Evolutionary conservation across 1,284 basidiomycete genomes (phyloP), one percentile per base, ranked within the genome.

Genomic region (Fereydounia khargensis): DNA sequence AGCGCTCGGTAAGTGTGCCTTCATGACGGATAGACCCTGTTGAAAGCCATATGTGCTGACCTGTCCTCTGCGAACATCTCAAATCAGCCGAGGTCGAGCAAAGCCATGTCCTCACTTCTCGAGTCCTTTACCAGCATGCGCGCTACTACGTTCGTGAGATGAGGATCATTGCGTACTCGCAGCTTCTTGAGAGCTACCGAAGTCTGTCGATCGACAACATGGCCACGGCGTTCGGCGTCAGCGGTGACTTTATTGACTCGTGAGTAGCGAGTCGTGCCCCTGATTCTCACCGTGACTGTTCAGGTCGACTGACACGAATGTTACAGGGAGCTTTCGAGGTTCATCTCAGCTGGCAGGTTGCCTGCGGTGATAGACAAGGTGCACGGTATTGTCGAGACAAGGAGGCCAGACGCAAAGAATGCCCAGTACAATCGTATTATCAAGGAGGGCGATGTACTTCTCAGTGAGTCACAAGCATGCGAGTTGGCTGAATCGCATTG

Each of bases 71-170:
- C 7, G 7, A 17, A 33, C 32, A 33, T n/a, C 32, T 17, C 21
- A 6, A 36, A 14, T 20, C 38, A 87, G 89, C 91, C 17, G 86
- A 86, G 6, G 85, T 96, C 35, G 91, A 96, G 77, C 86, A 91
- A 78, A 83, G 83, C 0, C 85, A 89, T 73, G 84, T 97, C 49
- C 79, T 92, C 17, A 86, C 91, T 9, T 94, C 89, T 14, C 86
- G 89, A 20, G 79, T 91, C 35, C 83, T 97, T 34, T 82, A 86
- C 6, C 87, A 87, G 0, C 95, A 98, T 73, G 83, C 90, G 1
- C 84, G 89, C 3, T 96, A 82, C 80, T 97, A 95, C 76, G 84
- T 94, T 17, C 86, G 92, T 39, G 95, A 97, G 77, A 92, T 97
- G 88, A 86, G 94, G 33, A 92, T 98, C 68, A 85, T 90, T 35